phyloP scores from a whole-genome alignment of 176 grass and related monocot genomes.

The Musa beccarii region DNA sequence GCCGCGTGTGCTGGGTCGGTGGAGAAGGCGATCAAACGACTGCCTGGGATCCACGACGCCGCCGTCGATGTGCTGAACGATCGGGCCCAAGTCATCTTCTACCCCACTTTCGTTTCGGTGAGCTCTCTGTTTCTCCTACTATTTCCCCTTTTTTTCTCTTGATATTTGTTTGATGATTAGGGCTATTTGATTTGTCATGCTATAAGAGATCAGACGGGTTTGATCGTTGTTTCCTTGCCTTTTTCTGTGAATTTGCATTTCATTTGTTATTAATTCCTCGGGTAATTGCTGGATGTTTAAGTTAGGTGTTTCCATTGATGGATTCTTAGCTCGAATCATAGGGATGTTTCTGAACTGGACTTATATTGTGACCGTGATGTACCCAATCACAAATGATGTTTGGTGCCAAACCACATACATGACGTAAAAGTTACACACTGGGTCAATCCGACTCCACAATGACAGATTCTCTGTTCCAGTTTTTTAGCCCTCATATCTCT shows the following conservation, averaged over 20 bases:
- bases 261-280: not conserved
- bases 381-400: not conserved
- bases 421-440: not conserved
- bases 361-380: not conserved
- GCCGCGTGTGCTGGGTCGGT: slow-evolving; percentile 78
- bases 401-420: not conserved
- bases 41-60: slow-evolving; percentile 77
- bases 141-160: not conserved
- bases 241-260: not conserved
- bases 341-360: not conserved
- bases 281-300: not conserved
- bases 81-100: slow-evolving; percentile 73
- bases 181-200: not conserved
- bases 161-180: not conserved
- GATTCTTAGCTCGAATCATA: not conserved
- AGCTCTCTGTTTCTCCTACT: slow-evolving; percentile 8
- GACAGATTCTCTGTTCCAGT: not conserved
- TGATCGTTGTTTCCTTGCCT: not conserved
- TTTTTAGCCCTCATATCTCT: too few relatives aligned
- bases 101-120: slow-evolving; percentile 73
- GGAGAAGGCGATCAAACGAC: slow-evolving; percentile 91
- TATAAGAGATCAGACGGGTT: not conserved
- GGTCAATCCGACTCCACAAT: not conserved
- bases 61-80: slow-evolving; percentile 71
- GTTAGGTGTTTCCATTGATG: not conserved